Percentiles rank a stretch among this genome's conserved stretches.
Evolutionary conservation across 257 asterid species (phyloP).

Genomic region (Solanum stenotomum): DNA sequence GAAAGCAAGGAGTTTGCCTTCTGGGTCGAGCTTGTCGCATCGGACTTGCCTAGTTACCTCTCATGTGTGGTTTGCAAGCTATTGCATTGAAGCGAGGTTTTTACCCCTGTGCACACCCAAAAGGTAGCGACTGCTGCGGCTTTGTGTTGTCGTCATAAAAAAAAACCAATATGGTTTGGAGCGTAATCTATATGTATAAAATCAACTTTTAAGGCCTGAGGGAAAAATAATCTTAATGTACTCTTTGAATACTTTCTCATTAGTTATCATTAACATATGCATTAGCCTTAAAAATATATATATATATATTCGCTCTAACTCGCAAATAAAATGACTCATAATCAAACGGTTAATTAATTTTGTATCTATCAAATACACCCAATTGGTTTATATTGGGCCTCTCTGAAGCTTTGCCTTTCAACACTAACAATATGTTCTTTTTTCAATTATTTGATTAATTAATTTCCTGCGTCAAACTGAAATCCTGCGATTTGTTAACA

Average conservation of each 20-base stretch:
- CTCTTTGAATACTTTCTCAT: too few species aligned
- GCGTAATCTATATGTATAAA: neutral
- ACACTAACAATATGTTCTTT: neutral
- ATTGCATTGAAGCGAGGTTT: too few species aligned
- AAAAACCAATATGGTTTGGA: too few species aligned
- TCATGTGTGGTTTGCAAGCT: too few species aligned
- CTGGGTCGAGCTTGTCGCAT: neutral
- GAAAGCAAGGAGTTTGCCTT: neutral
- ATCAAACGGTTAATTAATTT: neutral
- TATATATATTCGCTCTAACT: neutral
- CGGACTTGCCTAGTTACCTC: neutral
- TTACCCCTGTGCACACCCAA: neutral
- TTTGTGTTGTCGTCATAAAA: too few species aligned
- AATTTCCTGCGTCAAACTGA: neutral
- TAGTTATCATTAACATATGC: neutral
- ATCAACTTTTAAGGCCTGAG: neutral
- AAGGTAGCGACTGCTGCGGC: accelerated
- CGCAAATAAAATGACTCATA: neutral
- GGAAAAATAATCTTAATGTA: neutral
- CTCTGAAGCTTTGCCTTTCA: neutral
- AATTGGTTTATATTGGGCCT: neutral
- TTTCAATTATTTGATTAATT: neutral
- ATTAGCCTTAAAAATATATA: neutral
- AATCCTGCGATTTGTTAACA: neutral
- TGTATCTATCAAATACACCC: neutral